A percentile compares a stretch with the other conserved stretches of the same genome.
Conservation (phyloP, 345 rosid species). For the Gynandropsis gynandra region DNA sequence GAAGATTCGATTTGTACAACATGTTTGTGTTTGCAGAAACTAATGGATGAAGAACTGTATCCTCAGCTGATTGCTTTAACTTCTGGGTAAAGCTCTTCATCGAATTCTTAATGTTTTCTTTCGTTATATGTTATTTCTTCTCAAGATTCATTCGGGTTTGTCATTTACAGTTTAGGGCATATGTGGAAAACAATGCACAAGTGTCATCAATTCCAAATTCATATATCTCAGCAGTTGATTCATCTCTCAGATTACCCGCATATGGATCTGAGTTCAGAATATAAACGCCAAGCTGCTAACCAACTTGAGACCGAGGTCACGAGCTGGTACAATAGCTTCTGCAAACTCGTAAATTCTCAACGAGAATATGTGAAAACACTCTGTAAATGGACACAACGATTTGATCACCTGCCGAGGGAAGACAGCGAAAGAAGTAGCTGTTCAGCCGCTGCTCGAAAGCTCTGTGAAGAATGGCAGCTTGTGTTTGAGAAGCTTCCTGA, state of each 20-base stretch:
- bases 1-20: conserved; percentile 53
- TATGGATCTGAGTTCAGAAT: conserved; percentile 50
- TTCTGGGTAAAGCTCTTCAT: conserved; percentile 56
- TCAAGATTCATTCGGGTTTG: conserved; percentile 12
- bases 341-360: conserved; percentile 57
- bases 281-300: conserved; percentile 61
- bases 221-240: conserved; percentile 61
- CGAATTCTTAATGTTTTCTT: conserved; percentile 11
- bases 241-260: conserved; percentile 41
- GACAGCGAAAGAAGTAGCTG: conserved; percentile 38
- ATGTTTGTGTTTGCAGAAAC: conserved; percentile 41
- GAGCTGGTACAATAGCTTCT: conserved; percentile 69
- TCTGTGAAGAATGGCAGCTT: conserved; percentile 63
- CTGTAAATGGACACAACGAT: conserved; percentile 54
- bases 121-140: background rate
- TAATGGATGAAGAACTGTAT: conserved; percentile 69
- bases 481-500: conserved; percentile 61
- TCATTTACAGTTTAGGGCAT: conserved; percentile 41
- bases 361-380: conserved; percentile 63
- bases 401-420: conserved; percentile 43
- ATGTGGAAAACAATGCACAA: conserved; percentile 77
- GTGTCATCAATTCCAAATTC: conserved; percentile 69
- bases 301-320: conserved; percentile 74
- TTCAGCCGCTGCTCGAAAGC: conserved; percentile 42
- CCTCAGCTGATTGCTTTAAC: conserved; percentile 73